A percentile compares a stretch with the other conserved stretches of the same genome.
Evolutionary conservation across 257 asterid species (phyloP).

Genomic region (Lithospermum erythrorhizon): DNA sequence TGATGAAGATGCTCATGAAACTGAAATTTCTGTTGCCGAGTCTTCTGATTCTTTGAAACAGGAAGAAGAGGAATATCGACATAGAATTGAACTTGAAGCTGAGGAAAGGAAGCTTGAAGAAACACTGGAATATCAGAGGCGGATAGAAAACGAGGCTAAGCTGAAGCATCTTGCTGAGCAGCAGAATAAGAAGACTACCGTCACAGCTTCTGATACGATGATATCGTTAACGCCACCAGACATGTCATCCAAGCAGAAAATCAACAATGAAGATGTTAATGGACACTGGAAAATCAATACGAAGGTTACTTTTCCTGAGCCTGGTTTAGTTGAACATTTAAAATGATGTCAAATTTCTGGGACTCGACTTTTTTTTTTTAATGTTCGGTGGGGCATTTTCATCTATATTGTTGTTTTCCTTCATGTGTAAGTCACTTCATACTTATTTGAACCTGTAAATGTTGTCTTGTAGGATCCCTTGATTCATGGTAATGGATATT

Average conservation of each 20-base stretch:
- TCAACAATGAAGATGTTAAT: slow-evolving; percentile 24
- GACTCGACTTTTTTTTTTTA: background rate
- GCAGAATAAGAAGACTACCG: slow-evolving; percentile 34
- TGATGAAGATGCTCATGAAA: slow-evolving; percentile 32
- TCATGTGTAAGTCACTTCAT: background rate
- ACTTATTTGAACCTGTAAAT: slow-evolving; percentile 8
- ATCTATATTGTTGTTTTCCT: background rate
- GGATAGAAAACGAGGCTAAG: slow-evolving; percentile 91
- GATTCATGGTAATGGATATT: slow-evolving; percentile 33
- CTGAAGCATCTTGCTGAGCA: slow-evolving; percentile 80
- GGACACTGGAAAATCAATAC: slow-evolving; percentile 24
- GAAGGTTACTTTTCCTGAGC: slow-evolving; percentile 26
- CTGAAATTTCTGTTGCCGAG: slow-evolving; percentile 29
- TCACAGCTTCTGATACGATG: slow-evolving; percentile 22
- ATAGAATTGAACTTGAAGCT: slow-evolving; percentile 77
- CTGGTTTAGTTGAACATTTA: background rate
- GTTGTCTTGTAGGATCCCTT: slow-evolving; percentile 25
- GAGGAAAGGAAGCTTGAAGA: slow-evolving; percentile 98
- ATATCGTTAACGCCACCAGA: slow-evolving; percentile 22
- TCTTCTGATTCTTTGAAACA: slow-evolving; percentile 35
- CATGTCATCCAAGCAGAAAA: slow-evolving; percentile 19
- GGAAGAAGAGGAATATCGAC: slow-evolving; percentile 64
- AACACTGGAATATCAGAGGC: slow-evolving; percentile 90
- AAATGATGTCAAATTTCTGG: background rate
- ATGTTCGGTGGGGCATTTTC: no score